These are phyloP conservation scores for Echinochloa phyllopogon DNA, from an alignment of 176 grass and related monocot genomes.

Conservation along the genomic window DNA sequence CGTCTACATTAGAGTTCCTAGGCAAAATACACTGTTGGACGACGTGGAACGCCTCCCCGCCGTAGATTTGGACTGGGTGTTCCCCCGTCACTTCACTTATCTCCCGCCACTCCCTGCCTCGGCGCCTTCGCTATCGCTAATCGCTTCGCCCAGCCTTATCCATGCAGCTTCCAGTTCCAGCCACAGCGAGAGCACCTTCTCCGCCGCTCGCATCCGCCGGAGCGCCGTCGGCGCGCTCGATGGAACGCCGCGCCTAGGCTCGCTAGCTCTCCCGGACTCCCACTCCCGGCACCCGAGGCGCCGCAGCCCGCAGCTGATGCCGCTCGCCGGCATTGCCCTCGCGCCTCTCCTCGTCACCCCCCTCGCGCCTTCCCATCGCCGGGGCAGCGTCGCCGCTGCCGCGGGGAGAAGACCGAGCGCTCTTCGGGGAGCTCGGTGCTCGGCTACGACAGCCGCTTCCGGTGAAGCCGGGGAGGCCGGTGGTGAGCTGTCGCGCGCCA, in stretches of 20 bases:
- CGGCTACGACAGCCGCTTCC: conserved; percentile 19
- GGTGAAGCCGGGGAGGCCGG: conserved; percentile 1
- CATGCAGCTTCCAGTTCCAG: conserved; percentile 37
- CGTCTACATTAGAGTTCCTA: too few relatives aligned
- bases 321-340: conserved; percentile 49
- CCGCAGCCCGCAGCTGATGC: conserved; percentile 47
- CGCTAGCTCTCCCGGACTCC: neutral
- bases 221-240: conserved; percentile 22
- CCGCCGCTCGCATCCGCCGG: neutral
- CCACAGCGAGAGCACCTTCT: neutral
- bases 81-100: neutral
- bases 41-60: neutral
- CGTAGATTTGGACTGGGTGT: neutral
- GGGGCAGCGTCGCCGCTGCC: neutral
- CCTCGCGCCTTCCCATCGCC: conserved; percentile 1
- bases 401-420: neutral
- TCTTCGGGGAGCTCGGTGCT: conserved; percentile 24
- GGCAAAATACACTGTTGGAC: neutral
- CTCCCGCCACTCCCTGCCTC: neutral
- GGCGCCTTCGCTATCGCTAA: neutral
- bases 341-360: conserved; percentile 44
- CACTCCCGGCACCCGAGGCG: neutral
- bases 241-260: conserved; percentile 27
- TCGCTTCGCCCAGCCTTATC: conserved; percentile 47
- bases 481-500: conserved; percentile 52